A percentile compares a stretch with the other conserved stretches of the same genome.
phyloP scores from a whole-genome alignment of 768 basidiomycete genomes.

The Leccinum sublutescens region DNA sequence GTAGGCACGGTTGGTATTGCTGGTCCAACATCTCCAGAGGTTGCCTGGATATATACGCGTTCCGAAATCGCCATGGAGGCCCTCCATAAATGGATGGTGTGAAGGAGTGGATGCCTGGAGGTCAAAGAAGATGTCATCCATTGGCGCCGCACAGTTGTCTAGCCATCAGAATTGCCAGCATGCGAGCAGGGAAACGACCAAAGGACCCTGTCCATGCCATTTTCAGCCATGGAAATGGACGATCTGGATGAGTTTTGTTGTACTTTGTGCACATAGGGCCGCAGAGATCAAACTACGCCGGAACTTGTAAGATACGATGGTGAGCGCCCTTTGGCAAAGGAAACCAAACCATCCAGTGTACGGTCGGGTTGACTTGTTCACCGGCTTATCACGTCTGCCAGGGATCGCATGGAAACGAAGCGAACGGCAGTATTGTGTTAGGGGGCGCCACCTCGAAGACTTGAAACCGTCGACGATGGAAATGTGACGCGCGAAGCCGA shows the following conservation, averaged over 20 bases:
- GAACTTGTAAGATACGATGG: constrained; percentile 4
- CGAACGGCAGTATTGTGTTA: background rate
- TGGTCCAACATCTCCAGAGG: constrained; percentile 8
- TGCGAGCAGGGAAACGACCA: constrained; percentile 1
- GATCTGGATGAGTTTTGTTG: constrained; percentile 7
- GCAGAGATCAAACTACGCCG: constrained; percentile 1
- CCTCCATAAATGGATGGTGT: constrained; percentile 15
- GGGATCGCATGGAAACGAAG: background rate
- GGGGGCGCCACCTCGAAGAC: background rate
- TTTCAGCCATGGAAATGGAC: constrained; percentile 6
- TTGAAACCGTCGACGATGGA: background rate
- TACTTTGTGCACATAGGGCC: background rate
- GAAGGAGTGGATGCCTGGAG: constrained; percentile 17
- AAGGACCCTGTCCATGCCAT: constrained; percentile 13
- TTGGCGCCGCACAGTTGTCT: constrained; percentile 16
- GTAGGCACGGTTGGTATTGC: constrained; percentile 3
- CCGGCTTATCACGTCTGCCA: background rate
- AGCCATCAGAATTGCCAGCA: constrained; percentile 12
- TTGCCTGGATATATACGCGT: constrained; percentile 18
- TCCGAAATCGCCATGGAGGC: constrained; percentile 18
- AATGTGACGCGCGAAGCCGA: background rate
- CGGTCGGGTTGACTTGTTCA: constrained; percentile 4
- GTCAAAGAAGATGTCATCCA: constrained; percentile 8
- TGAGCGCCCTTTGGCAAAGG: constrained; percentile 5
- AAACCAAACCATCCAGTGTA: constrained; percentile 26